phyloP scores from a whole-genome alignment of 805 yeast species.

The Saccharomycopsis lassenensis region DNA sequence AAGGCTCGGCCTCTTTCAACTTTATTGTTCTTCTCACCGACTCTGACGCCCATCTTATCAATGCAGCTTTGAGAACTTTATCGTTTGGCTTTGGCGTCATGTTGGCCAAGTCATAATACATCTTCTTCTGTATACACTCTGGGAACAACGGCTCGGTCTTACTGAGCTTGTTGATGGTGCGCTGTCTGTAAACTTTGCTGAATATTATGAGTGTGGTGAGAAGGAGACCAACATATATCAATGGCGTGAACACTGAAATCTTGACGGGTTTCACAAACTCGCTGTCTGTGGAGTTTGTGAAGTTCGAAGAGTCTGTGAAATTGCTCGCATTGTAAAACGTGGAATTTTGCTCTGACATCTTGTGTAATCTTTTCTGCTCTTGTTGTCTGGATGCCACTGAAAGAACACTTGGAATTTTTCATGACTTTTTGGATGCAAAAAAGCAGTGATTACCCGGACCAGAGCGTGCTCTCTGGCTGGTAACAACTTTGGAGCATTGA shows the following conservation, averaged over 20 bases:
- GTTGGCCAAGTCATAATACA: conserved; percentile 47
- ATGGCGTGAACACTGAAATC: conserved; percentile 58
- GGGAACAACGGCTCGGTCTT: conserved; percentile 64
- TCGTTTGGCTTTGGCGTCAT: conserved; percentile 58
- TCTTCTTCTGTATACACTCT: conserved; percentile 51
- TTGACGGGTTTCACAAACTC: conserved; percentile 17
- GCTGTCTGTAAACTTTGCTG: conserved; percentile 54
- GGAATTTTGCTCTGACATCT: no score
- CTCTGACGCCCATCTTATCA: conserved; percentile 71
- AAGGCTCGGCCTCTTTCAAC: conserved; percentile 67
- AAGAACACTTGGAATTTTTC: no score
- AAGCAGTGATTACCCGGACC: no score
- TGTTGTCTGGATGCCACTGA: no score
- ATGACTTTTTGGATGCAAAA: no score
- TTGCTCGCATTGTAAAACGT: no score
- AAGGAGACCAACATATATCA: conserved; percentile 62
- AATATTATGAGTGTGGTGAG: conserved; percentile 57
- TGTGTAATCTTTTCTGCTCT: no score
- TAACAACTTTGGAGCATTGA: no score
- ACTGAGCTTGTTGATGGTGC: conserved; percentile 37
- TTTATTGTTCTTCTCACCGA: conserved; percentile 75
- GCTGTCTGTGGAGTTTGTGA: conserved; percentile 5
- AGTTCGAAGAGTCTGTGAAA: no score
- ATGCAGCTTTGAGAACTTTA: conserved; percentile 60
- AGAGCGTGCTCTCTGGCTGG: no score